phyloP scores from a whole-genome alignment of 2,329 filamentous ascomycete genomes.

The Sarocladiaceae sp. region DNA sequence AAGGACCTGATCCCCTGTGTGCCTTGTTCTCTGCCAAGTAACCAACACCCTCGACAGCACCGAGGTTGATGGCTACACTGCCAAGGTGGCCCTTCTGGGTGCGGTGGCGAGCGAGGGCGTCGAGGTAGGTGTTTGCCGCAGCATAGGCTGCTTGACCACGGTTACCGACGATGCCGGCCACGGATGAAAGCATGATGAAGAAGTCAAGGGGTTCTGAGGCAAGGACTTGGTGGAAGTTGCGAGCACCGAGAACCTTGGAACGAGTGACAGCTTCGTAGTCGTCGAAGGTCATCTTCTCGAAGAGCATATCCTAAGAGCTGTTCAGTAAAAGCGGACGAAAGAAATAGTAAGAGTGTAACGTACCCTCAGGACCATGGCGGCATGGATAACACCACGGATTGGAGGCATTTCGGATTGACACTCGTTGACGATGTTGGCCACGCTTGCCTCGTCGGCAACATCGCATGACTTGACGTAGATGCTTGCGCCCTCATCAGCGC shows the following conservation, averaged over 20 bases:
- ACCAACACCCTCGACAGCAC: conserved; percentile 41
- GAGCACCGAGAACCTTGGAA: conserved; percentile 28
- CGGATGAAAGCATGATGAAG: conserved; percentile 32
- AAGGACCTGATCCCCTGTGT: conserved; percentile 39
- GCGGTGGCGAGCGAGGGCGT: conserved; percentile 16
- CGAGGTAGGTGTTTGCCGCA: conserved; percentile 27
- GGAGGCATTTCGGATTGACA: conserved; percentile 20
- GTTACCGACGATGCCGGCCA: conserved; percentile 28
- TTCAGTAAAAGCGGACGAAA: background rate
- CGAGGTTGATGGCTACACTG: conserved; percentile 44
- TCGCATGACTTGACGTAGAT: conserved; percentile 5
- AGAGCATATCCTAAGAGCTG: conserved; percentile 20
- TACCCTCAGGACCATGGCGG: conserved; percentile 33
- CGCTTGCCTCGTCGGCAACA: conserved; percentile 19
- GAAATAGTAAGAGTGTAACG: too few relatives aligned
- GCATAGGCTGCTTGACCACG: conserved; percentile 36
- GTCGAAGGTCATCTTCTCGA: conserved; percentile 29
- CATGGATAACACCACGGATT: conserved; percentile 38
- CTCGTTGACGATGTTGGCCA: conserved; percentile 11
- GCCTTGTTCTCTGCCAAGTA: conserved; percentile 44
- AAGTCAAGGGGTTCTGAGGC: conserved; percentile 30
- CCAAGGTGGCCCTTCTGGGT: background rate
- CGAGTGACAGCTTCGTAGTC: conserved; percentile 18
- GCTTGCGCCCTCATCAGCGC: background rate
- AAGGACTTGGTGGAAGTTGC: conserved; percentile 20